Percentiles rank a stretch among this genome's conserved stretches.
phyloP scores from a whole-genome alignment of 192 early-diverging fungal species.

The Linderina pennispora region DNA sequence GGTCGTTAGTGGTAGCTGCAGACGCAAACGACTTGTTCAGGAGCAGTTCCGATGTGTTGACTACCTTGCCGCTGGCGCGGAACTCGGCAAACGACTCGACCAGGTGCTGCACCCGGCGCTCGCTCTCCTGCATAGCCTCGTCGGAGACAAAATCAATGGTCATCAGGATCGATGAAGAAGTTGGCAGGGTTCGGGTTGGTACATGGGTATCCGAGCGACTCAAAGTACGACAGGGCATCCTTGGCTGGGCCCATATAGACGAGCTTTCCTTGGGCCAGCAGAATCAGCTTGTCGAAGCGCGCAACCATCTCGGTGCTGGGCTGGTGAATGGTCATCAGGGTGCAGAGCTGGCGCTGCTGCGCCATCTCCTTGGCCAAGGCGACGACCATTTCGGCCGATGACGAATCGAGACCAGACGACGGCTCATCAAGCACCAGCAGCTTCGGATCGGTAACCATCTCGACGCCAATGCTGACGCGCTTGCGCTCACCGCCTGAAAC shows the following conservation, averaged over 20 bases:
- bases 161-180: conserved; percentile 56
- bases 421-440: conserved; percentile 51
- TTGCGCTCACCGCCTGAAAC: conserved; percentile 50
- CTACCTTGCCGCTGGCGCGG: neutral
- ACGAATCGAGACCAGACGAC: conserved; percentile 62
- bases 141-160: conserved; percentile 41
- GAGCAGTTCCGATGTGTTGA: neutral
- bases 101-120: conserved; percentile 28
- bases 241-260: conserved; percentile 51
- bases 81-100: conserved; percentile 19
- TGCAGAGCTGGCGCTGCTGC: conserved; percentile 52
- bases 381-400: conserved; percentile 54
- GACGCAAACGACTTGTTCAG: conserved; percentile 4
- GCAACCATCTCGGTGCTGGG: conserved; percentile 73
- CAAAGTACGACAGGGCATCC: conserved; percentile 42
- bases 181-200: conserved; percentile 62
- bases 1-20: neutral
- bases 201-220: conserved; percentile 47
- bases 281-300: conserved; percentile 70
- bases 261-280: conserved; percentile 57
- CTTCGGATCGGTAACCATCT: conserved; percentile 49
- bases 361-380: conserved; percentile 53
- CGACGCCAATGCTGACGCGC: conserved; percentile 41
- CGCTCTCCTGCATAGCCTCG: conserved; percentile 23
- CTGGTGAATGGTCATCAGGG: conserved; percentile 86